Evolutionary conservation across 805 yeast species (phyloP), one percentile per base, ranked within the genome.

Genomic region (Lipomyces spencermartinsiae): DNA sequence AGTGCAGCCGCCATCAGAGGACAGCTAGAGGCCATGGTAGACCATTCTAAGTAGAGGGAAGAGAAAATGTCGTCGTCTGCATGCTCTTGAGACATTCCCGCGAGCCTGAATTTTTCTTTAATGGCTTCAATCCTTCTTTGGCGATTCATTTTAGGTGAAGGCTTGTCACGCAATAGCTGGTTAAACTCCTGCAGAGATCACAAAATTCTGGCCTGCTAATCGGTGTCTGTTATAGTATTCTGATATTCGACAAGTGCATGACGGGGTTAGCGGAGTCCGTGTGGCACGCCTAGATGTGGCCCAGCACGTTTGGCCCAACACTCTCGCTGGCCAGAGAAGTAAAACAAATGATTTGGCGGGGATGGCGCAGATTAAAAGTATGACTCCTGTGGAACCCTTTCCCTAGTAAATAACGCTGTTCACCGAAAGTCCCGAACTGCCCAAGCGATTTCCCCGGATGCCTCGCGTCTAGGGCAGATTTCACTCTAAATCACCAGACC

Each of bases 1-100:
- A 88, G 73, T 72, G 94, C 90, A 4, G 94, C 92, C 0, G 93
- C 87, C 8, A 89, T 76, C 33, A 92, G 83, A 0, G 97, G 97
- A 71, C 91, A 83, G 72, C 88, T 88, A 1, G 89, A 84, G 2
- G 93, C 87, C 0, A 89, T 77, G 16, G 84, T 73, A 72, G 89
- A 89, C 95, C 96, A 91, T 53, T 58, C 49, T 43, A 43, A 16
- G 22, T 43, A 43, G 49, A 43, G 12, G 49, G 4, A 43, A 43
- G 49, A 43, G 10, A n/a, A 43, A 6, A 43, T 4, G 22, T 43
- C 49, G 7, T 43, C 49, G 19, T 43, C 49, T 22, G 19, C 22
- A 16, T 43, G 49, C 49, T 16, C 49, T 16, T 43, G 10, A 43
- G 49, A 43, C 8, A 4, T 16, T 16, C 22, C 49, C 19, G 22